These are phyloP conservation scores for Phytophthora pinifolia DNA, from an alignment of 352 stramenopile genomes.

Conservation along the genomic window DNA sequence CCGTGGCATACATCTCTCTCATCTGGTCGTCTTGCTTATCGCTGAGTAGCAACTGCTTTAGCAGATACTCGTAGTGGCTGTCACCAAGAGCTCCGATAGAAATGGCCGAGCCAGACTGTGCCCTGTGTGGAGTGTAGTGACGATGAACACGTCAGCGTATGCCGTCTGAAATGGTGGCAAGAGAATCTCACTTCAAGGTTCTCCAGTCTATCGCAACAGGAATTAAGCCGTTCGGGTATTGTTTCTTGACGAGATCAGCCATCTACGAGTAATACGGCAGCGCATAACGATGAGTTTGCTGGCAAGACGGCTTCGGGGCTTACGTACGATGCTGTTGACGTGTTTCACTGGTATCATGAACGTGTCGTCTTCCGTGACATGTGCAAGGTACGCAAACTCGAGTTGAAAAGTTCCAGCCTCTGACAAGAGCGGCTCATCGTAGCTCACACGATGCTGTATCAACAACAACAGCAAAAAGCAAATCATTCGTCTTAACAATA, in stretches of 20 bases:
- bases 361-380: constrained; percentile 32
- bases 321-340: constrained; percentile 45
- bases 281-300: no score
- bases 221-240: constrained; percentile 46
- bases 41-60: constrained; percentile 73
- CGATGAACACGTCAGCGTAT: no score
- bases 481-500: neutral
- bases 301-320: no score
- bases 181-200: constrained; percentile 20
- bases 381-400: constrained; percentile 58
- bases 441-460: constrained; percentile 13
- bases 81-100: constrained; percentile 63
- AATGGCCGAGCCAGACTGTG: constrained; percentile 22
- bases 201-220: constrained; percentile 43
- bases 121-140: neutral
- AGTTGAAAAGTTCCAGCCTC: constrained; percentile 64
- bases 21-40: constrained; percentile 50
- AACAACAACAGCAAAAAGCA: constrained; percentile 7
- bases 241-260: constrained; percentile 25
- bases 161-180: no score
- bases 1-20: constrained; percentile 51
- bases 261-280: constrained; percentile 20
- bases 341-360: constrained; percentile 41
- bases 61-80: constrained; percentile 78
- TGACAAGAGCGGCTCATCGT: constrained; percentile 35